These are phyloP conservation scores for Lyophyllum atratum DNA, from an alignment of 768 basidiomycete genomes.

Conservation along the genomic window DNA sequence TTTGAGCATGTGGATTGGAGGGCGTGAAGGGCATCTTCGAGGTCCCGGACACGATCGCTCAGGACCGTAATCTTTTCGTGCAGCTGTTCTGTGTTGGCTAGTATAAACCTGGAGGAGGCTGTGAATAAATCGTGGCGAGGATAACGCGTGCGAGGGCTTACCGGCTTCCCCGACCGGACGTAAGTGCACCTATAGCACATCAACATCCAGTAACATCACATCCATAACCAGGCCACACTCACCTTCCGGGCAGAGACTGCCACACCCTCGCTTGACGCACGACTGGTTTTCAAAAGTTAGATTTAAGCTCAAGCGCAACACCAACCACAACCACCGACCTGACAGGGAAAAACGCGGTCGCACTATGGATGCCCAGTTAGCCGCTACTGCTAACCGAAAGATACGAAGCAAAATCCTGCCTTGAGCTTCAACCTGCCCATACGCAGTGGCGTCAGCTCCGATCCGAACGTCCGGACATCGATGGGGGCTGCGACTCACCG, in stretches of 20 bases:
- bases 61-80: conserved; percentile 65
- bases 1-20: conserved; percentile 41
- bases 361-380: conserved; percentile 38
- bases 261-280: conserved; percentile 66
- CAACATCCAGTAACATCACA: conserved; percentile 3
- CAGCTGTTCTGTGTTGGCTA: conserved; percentile 66
- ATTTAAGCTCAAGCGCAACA: conserved; percentile 8
- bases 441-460: neutral
- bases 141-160: conserved; percentile 25
- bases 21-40: conserved; percentile 58
- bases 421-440: conserved; percentile 47
- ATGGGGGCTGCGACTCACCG: conserved; percentile 29
- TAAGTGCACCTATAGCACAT: conserved; percentile 49
- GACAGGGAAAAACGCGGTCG: conserved; percentile 66
- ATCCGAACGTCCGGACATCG: too few relatives aligned
- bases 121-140: neutral
- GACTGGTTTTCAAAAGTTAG: conserved; percentile 38
- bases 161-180: conserved; percentile 67
- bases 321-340: conserved; percentile 31
- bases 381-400: neutral
- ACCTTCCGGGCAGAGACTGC: conserved; percentile 65
- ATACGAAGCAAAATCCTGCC: conserved; percentile 26
- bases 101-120: conserved; percentile 51
- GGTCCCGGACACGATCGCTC: conserved; percentile 62
- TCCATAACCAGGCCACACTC: conserved; percentile 9